Percentiles rank a stretch among this genome's conserved stretches.
These are phyloP conservation scores for Thelonectria rubi DNA, from an alignment of 2,329 filamentous ascomycete genomes.

Conservation along the genomic window DNA sequence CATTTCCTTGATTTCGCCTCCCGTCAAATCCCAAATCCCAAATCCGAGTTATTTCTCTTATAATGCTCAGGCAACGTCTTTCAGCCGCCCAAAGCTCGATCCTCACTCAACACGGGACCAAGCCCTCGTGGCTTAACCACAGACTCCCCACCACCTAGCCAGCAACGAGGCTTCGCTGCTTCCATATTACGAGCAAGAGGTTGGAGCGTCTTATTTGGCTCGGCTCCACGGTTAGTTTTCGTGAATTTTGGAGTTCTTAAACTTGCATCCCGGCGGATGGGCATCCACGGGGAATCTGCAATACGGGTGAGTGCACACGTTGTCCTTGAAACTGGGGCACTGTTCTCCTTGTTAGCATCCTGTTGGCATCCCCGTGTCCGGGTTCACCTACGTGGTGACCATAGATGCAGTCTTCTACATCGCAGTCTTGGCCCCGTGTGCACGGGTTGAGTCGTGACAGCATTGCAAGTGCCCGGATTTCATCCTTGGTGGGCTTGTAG, in stretches of 20 bases:
- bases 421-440: slow-evolving; percentile 65
- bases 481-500: slow-evolving; percentile 62
- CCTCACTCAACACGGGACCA: background rate
- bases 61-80: background rate
- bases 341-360: slow-evolving; percentile 39
- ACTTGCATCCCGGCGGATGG: slow-evolving; percentile 67
- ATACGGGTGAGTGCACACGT: slow-evolving; percentile 61
- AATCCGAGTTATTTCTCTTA: background rate
- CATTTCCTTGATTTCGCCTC: background rate
- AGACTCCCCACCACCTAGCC: no score
- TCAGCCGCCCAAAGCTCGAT: background rate
- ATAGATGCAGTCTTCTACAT: slow-evolving; percentile 67
- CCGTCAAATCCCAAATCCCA: background rate
- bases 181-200: slow-evolving; percentile 9
- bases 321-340: slow-evolving; percentile 64
- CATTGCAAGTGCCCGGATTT: slow-evolving; percentile 64
- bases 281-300: slow-evolving; percentile 64
- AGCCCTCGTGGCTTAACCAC: background rate
- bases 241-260: slow-evolving; percentile 50
- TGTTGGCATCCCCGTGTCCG: background rate
- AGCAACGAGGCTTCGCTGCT: no score
- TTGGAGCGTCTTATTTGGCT: background rate
- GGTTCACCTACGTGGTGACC: slow-evolving; percentile 64
- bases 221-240: slow-evolving; percentile 41
- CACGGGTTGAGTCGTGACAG: slow-evolving; percentile 67